Base-by-base conservation (phyloP, 139 green algal species). In the Tetradesmus lagerheimii region DNA sequence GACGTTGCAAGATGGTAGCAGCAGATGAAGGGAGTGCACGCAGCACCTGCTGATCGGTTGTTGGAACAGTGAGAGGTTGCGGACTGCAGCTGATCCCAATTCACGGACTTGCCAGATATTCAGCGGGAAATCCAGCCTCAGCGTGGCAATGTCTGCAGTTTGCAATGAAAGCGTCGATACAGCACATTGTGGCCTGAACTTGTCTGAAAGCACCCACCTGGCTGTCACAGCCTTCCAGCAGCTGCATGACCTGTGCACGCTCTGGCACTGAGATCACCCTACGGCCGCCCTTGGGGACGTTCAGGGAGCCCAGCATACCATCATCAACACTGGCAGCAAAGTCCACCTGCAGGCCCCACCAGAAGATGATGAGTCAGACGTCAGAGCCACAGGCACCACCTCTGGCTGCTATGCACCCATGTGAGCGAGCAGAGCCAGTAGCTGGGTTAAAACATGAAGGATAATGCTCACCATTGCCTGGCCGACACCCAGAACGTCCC, bases 401-500 rank as follows among this genome's bases (percentile, higher is more conserved):
- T 29, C 4, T 66, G 14, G 15, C 57, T 71, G 57, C 57, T 71
- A 71, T 71, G 57, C 57, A 31, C 23, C 23, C 8, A n/a, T 71
- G 20, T 23, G 0, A 79, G 71, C 71, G 12, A 38, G 71, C 71
- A 23, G 71, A 43, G 37, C 71, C n/a, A 79, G 31, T 4, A 23
- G n/a, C n/a, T 79, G 31, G 23, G n/a, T 79, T n/a, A 9, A 27
- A 9, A 53, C 6, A n/a, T 16, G 38, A 89, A 23, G 4, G 6
- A 57, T 78, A 67, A 95, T 92, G 89, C 97, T 94, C 4, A 97
- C 94, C 94, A 97, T 97, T 16, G 94, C 94, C 80, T 98, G 92
- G 23, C 94, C 94, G 3, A 95, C 38, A 5, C 92, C 94, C 23
- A 96, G 50, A 16, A 95, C 87, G 47, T 96, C 94, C 53, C 66